Percentiles rank a stretch among this genome's conserved stretches.
Evolutionary conservation across 2,329 filamentous ascomycete genomes (phyloP).

Genomic region (Graphiopsis chlorocephala): DNA sequence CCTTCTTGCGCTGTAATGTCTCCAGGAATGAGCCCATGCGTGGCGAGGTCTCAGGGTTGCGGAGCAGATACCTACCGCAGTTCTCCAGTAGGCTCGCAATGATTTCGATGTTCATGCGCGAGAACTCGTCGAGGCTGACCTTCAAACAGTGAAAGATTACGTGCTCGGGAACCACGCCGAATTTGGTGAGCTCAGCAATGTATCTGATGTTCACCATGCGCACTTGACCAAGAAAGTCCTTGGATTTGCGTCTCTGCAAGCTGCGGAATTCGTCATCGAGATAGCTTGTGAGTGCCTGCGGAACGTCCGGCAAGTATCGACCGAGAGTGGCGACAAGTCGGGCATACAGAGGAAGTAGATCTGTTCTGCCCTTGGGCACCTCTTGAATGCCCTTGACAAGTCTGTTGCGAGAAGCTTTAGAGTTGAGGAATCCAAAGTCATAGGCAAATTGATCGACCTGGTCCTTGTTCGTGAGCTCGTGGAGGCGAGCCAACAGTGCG

Average conservation of each 20-base stretch:
- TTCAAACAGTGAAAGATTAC: slow-evolving; percentile 99
- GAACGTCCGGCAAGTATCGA: slow-evolving; percentile 91
- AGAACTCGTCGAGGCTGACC: slow-evolving; percentile 95
- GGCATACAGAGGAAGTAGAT: slow-evolving; percentile 88
- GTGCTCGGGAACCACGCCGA: slow-evolving; percentile 95
- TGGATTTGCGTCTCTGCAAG: slow-evolving; percentile 92
- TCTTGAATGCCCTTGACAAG: slow-evolving; percentile 91
- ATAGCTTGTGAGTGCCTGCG: slow-evolving; percentile 85
- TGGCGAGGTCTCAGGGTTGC: slow-evolving; percentile 87
- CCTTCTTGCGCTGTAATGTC: slow-evolving; percentile 92
- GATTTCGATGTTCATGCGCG: slow-evolving; percentile 98
- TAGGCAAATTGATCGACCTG: slow-evolving; percentile 87
- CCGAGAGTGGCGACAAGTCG: slow-evolving; percentile 89
- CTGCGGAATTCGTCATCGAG: slow-evolving; percentile 96
- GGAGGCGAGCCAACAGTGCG: slow-evolving; percentile 79
- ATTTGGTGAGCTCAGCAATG: slow-evolving; percentile 94
- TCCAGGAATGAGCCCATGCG: slow-evolving; percentile 93
- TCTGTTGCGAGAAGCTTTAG: slow-evolving; percentile 92
- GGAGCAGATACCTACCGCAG: slow-evolving; percentile 88
- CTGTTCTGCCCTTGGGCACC: slow-evolving; percentile 87
- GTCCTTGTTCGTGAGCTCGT: slow-evolving; percentile 88
- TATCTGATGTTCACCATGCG: slow-evolving; percentile 96
- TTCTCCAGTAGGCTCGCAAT: slow-evolving; percentile 95
- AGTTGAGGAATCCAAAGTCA: slow-evolving; percentile 97
- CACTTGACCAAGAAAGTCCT: slow-evolving; percentile 93